These are phyloP conservation scores for Nannizziopsis barbatae DNA, from an alignment of 2,329 filamentous ascomycete genomes.

Conservation along the genomic window DNA sequence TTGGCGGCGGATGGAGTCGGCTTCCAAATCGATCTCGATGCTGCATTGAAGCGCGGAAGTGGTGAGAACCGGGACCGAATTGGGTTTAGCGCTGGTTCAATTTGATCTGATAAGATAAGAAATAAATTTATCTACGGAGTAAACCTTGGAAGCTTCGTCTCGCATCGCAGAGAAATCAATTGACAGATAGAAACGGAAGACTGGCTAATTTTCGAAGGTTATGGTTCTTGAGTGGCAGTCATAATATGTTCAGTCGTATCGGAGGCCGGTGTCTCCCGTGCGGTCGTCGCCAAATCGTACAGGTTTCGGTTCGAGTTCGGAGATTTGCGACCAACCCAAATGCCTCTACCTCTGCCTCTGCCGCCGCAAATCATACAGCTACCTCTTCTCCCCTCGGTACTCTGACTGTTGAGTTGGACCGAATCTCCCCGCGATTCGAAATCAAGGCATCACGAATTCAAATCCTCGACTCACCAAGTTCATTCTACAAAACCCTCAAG, in stretches of 20 bases:
- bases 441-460: slow-evolving; percentile 68
- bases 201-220: not conserved
- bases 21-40: slow-evolving; percentile 1
- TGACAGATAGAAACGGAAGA: not conserved
- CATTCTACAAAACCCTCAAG: slow-evolving; percentile 88
- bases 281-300: slow-evolving; percentile 20
- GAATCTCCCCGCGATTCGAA: slow-evolving; percentile 80
- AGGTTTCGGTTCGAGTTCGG: slow-evolving; percentile 24
- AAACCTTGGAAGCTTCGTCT: not conserved
- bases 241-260: slow-evolving; percentile 31
- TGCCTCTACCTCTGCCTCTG: slow-evolving; percentile 13
- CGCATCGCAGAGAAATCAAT: not conserved
- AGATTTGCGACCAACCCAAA: slow-evolving; percentile 29
- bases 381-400: slow-evolving; percentile 43
- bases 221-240: too few species aligned
- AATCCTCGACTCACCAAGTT: slow-evolving; percentile 67
- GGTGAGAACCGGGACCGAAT: slow-evolving; percentile 7
- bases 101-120: slow-evolving; percentile 13
- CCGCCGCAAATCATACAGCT: slow-evolving; percentile 18
- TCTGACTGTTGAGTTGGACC: slow-evolving; percentile 67
- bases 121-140: not conserved
- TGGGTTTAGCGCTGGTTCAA: slow-evolving; percentile 13
- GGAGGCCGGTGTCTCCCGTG: slow-evolving; percentile 30
- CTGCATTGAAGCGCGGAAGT: not conserved
- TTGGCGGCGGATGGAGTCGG: slow-evolving; percentile 26